Evolutionary conservation across 2,329 filamentous ascomycete species (phyloP).

Genomic region (Didymella glomerata): DNA sequence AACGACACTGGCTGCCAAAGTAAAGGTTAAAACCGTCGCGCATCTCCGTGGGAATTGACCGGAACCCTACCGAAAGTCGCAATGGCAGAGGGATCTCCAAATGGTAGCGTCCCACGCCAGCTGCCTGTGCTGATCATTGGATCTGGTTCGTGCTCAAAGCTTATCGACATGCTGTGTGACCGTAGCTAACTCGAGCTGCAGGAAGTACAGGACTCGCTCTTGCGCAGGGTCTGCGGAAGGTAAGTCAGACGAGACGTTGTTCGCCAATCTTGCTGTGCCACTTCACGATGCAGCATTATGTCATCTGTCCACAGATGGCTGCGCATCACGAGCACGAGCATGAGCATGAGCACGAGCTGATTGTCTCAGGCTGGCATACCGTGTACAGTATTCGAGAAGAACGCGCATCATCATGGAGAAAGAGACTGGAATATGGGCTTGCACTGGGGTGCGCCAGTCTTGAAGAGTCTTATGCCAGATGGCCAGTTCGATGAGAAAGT

Average conservation of each 20-base stretch:
- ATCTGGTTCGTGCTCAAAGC: constrained; percentile 36
- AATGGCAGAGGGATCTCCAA: constrained; percentile 11
- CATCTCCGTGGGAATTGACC: neutral
- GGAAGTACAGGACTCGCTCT: constrained; percentile 49
- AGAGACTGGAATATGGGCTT: constrained; percentile 71
- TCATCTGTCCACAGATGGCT: constrained; percentile 4
- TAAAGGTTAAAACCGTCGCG: neutral
- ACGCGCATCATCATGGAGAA: constrained; percentile 56
- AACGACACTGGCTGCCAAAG: constrained; percentile 3
- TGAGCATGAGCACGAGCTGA: constrained; percentile 14
- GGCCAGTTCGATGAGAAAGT: constrained; percentile 59
- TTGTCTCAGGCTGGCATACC: constrained; percentile 41
- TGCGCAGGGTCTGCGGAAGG: constrained; percentile 49
- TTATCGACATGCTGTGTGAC: constrained; percentile 5
- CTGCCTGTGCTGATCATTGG: constrained; percentile 45
- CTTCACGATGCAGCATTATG: constrained; percentile 10
- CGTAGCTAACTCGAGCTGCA: constrained; percentile 31
- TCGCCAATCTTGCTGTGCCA: neutral
- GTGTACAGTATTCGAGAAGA: constrained; percentile 67
- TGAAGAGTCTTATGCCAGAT: constrained; percentile 62
- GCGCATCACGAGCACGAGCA: constrained; percentile 3
- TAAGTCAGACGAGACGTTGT: constrained; percentile 26
- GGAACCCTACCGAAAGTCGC: neutral
- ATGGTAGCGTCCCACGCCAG: neutral
- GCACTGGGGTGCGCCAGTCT: constrained; percentile 66